Evolutionary conservation across 2,329 filamentous ascomycete genomes (phyloP), one percentile per base, ranked within the genome.

Genomic region (Boeremia exigua): DNA sequence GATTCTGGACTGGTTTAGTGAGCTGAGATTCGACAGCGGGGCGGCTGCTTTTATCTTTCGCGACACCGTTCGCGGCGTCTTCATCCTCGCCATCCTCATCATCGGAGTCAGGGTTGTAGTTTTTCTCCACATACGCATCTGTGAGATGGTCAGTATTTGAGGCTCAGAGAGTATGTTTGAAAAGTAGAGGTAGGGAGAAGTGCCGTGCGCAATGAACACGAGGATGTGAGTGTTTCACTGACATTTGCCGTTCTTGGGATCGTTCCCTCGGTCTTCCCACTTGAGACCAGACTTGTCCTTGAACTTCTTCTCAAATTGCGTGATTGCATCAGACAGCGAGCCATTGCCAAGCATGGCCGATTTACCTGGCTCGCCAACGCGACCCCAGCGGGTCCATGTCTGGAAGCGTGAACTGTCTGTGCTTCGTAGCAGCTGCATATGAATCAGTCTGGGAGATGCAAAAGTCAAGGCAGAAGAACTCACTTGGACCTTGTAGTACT

Each of bases 361-460:
- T 56, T 83, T 78, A 1, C 84, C 84, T 23, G 58, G 63, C 59
- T 84, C 83, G 4, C 83, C 84, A 4, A 96, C 91, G 19, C 92
- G 85, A 19, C 92, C 92, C 90, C 90, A 96, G 53, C 90, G 83
- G 2, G 88, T 91, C 89, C 89, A 94, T 0, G 85, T 86, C 38
- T 80, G 77, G 71, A 81, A 90, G 8, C 68, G 56, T 14, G 53
- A 45, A 27, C 63, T 60, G 37, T 54, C 57, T 9, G 75, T 58
- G 3, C 75, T 68, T 40, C 44, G 19, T 65, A 62, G 33, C 77
- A 76, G 15, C 76, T 75, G 23, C 25, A 32, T 12, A 3, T 10
- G 23, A 46, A 17, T 58, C 19, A 59, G 40, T 10, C n/a, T 2
- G 23, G 14, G 4, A 23, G 3, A 32, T n/a, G 8, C 2, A 9